Base-by-base conservation (phyloP, 2,329 filamentous ascomycete genomes). In the Harringtonia lauricola region DNA sequence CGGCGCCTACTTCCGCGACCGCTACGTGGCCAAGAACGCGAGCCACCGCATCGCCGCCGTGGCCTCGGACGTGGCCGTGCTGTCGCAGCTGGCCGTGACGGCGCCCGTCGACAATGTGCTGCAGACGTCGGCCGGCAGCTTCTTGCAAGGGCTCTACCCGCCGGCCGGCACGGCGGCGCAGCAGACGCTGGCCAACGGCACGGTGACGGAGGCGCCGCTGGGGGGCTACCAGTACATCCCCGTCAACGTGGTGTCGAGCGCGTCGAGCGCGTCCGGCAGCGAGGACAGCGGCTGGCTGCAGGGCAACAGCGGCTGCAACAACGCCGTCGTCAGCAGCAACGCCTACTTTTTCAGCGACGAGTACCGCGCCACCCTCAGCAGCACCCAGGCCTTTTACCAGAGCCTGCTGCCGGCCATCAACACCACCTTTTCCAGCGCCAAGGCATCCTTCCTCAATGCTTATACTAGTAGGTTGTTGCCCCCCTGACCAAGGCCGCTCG, bases 101-200 rank as follows among this genome's bases (percentile, higher is more conserved):
- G 74, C 87, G 0, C 86, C 89, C 0, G 64, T 74, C 43, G 84
- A 94, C 61, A 72, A 71, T 33, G 86, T 95, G 17, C 73, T 95
- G 26, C 82, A 89, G 59, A 84, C 76, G 63, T 90, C 86, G 3
- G 86, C 86, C 46, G 70, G 75, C 37, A 83, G 77, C 28, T 95
- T 94, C 66, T 65, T 90, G 26, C 89, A 95, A 64, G 87, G 80
- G 26, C 70, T 95, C 18, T 95, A 95, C 59, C 89, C 89, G 10
- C 86, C 89, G 1, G 76, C 81, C 1, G 78, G 78, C 45, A 50
- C 59, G 14, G 57, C 62, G 7, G 68, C 71, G 10, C 63, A 70
- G 30, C 71, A 85, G 62, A 77, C 67, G 2, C 73, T 95, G 34
- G 76, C 76, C 54, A 88, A 94, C 60, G 83, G 83, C 40, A 75